These are phyloP conservation scores for Alectoria sarmentosa DNA, from an alignment of 495 filamentous ascomycete genomes.

Conservation along the genomic window DNA sequence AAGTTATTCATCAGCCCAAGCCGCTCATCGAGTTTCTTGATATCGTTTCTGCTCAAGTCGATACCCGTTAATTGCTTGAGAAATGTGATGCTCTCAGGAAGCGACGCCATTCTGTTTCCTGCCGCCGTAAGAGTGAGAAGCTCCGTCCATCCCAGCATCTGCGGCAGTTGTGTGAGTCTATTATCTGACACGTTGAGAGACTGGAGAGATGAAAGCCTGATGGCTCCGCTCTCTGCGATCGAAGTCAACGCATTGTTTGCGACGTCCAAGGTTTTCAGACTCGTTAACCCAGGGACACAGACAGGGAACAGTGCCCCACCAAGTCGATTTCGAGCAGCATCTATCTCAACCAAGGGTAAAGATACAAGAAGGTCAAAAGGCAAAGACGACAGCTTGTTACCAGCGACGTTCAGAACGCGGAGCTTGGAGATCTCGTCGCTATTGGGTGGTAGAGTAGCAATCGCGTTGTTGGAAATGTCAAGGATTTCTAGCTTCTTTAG, in stretches of 20 bases:
- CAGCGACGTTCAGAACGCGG: conserved; percentile 65
- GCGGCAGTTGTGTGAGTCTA: conserved; percentile 61
- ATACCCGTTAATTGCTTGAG: conserved; percentile 62
- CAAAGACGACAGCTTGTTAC: conserved; percentile 64
- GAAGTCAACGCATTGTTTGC: conserved; percentile 63
- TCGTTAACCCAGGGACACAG: conserved; percentile 47
- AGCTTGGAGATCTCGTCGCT: conserved; percentile 58
- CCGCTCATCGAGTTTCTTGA: conserved; percentile 64
- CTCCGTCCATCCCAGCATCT: conserved; percentile 61
- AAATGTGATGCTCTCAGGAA: conserved; percentile 67
- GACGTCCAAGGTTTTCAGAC: conserved; percentile 67
- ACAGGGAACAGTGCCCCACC: conserved; percentile 61
- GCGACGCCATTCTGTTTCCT: conserved; percentile 65
- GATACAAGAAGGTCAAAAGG: conserved; percentile 60
- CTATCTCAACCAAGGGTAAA: conserved; percentile 66
- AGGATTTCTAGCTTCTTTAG: conserved; percentile 67
- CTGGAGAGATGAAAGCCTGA: conserved; percentile 66
- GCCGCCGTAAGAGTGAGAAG: conserved; percentile 68
- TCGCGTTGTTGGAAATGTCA: conserved; percentile 72
- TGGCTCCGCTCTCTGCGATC: conserved; percentile 40
- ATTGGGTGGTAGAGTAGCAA: conserved; percentile 67
- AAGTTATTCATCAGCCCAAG: conserved; percentile 77
- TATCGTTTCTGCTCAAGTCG: conserved; percentile 78
- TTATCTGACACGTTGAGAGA: conserved; percentile 70
- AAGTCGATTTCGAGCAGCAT: conserved; percentile 73